These are phyloP conservation scores for Phialemoniopsis sp. DNA, from an alignment of 2,329 filamentous ascomycete species.

Conservation along the genomic window DNA sequence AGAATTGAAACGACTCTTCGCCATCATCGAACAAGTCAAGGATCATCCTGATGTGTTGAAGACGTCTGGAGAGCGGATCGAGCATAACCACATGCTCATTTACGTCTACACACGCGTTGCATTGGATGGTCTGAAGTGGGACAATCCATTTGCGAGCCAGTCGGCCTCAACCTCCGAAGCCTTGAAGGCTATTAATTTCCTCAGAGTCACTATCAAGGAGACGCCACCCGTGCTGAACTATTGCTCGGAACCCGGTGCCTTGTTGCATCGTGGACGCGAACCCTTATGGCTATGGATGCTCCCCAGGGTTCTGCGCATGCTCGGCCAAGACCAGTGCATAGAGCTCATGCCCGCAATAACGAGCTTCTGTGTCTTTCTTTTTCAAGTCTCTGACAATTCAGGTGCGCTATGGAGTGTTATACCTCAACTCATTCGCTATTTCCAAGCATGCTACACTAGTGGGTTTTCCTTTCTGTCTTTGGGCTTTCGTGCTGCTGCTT, in stretches of 20 bases:
- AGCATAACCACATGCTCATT: slow-evolving; percentile 80
- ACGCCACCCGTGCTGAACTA: slow-evolving; percentile 64
- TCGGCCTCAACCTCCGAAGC: slow-evolving; percentile 54
- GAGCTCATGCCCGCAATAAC: slow-evolving; percentile 47
- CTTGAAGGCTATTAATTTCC: slow-evolving; percentile 71
- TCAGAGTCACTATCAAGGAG: slow-evolving; percentile 70
- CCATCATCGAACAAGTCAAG: slow-evolving; percentile 50
- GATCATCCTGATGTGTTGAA: slow-evolving; percentile 51
- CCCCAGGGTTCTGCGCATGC: slow-evolving; percentile 51
- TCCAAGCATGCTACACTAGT: slow-evolving; percentile 44
- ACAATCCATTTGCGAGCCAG: slow-evolving; percentile 63
- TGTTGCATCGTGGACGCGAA: slow-evolving; percentile 51
- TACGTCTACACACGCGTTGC: slow-evolving; percentile 80
- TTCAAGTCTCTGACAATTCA: slow-evolving; percentile 37
- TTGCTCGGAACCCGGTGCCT: slow-evolving; percentile 30
- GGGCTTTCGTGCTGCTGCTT: slow-evolving; percentile 12
- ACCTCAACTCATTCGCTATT: slow-evolving; percentile 40
- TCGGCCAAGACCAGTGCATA: slow-evolving; percentile 46
- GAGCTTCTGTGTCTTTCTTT: slow-evolving; percentile 44
- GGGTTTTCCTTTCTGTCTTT: slow-evolving; percentile 18
- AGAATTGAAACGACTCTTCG: slow-evolving; percentile 69
- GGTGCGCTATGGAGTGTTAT: slow-evolving; percentile 44
- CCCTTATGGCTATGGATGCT: slow-evolving; percentile 64
- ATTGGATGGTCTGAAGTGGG: slow-evolving; percentile 62
- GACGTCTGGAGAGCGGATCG: slow-evolving; percentile 59